Percentiles rank a stretch among this genome's conserved stretches.
phyloP scores from a whole-genome alignment of 2,329 filamentous ascomycete genomes.

The Xylariaceae sp. region DNA sequence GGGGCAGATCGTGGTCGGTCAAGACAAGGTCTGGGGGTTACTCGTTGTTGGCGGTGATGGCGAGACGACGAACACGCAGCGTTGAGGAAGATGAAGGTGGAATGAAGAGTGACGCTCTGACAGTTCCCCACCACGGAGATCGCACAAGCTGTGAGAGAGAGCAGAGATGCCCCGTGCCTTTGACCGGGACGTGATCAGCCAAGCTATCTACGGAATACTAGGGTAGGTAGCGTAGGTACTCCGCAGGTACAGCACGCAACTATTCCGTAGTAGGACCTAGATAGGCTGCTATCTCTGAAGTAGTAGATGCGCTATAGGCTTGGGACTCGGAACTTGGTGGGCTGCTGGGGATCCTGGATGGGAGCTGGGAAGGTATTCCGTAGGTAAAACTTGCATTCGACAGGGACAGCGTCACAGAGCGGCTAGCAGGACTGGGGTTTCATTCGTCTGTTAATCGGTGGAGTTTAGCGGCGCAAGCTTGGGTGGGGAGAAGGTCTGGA shows the following conservation, averaged over 20 bases:
- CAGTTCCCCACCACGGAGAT: slow-evolving; percentile 37
- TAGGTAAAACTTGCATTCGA: slow-evolving; percentile 30
- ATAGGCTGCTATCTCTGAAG: neutral
- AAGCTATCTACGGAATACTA: slow-evolving; percentile 11
- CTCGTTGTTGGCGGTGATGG: slow-evolving; percentile 25
- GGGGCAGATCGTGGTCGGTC: slow-evolving; percentile 29
- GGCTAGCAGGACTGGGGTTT: slow-evolving; percentile 38
- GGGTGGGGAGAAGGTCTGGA: slow-evolving; percentile 8
- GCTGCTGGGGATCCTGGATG: slow-evolving; percentile 6
- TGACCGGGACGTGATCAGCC: slow-evolving; percentile 33
- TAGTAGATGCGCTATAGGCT: neutral
- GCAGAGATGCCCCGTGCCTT: slow-evolving; percentile 33
- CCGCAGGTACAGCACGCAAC: too few species aligned
- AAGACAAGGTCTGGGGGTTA: slow-evolving; percentile 28
- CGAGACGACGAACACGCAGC: slow-evolving; percentile 21
- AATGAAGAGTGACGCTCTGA: slow-evolving; percentile 34
- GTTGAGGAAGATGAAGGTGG: slow-evolving; percentile 25
- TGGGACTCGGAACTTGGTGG: slow-evolving; percentile 1
- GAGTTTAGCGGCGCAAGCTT: slow-evolving; percentile 27
- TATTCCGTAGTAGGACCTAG: neutral
- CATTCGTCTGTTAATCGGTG: slow-evolving; percentile 34
- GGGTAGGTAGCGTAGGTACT: slow-evolving; percentile 5
- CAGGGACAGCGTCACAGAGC: slow-evolving; percentile 32
- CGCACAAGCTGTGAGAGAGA: slow-evolving; percentile 34
- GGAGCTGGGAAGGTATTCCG: neutral